phyloP scores from a whole-genome alignment of 192 early-diverging fungal genomes.

The Kickxella alabastrina region DNA sequence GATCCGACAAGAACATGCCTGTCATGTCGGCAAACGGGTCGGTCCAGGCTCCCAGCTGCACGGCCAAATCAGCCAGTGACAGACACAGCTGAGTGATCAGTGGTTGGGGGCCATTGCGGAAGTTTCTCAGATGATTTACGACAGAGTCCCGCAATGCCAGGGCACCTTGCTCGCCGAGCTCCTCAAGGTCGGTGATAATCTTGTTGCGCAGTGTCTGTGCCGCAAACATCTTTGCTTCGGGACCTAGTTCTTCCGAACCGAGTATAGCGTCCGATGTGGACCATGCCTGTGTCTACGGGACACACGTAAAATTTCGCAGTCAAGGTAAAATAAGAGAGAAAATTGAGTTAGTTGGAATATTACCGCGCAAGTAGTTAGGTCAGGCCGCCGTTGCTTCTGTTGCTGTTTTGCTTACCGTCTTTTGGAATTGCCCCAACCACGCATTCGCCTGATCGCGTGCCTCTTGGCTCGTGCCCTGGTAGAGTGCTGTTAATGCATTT shows the following conservation, averaged over 20 bases:
- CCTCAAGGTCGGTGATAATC: conserved; percentile 76
- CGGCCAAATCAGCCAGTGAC: conserved; percentile 76
- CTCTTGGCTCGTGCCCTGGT: conserved; percentile 28
- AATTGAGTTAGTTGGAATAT: too few relatives aligned
- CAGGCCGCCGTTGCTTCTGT: too few relatives aligned
- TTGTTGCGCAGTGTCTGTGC: conserved; percentile 93
- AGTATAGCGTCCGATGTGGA: conserved; percentile 71
- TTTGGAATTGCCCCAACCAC: conserved; percentile 86
- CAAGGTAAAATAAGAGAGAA: background rate
- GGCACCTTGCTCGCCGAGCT: conserved; percentile 65
- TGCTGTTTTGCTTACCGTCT: too few relatives aligned
- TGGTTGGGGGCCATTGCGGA: conserved; percentile 56
- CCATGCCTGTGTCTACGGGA: conserved; percentile 76
- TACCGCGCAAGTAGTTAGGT: too few relatives aligned
- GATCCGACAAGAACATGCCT: conserved; percentile 58
- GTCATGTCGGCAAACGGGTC: conserved; percentile 76
- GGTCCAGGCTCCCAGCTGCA: conserved; percentile 77
- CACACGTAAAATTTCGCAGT: too few relatives aligned
- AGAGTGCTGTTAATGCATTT: conserved; percentile 41
- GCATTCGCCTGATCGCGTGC: conserved; percentile 57
- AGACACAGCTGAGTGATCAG: conserved; percentile 81
- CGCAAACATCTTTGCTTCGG: conserved; percentile 76
- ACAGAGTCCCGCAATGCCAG: conserved; percentile 74
- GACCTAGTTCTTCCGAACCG: conserved; percentile 50
- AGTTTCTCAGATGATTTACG: conserved; percentile 59